Percentiles rank a stretch among this genome's conserved stretches.
phyloP scores from a whole-genome alignment of 768 basidiomycete species.

The Mycena capillaripes region DNA sequence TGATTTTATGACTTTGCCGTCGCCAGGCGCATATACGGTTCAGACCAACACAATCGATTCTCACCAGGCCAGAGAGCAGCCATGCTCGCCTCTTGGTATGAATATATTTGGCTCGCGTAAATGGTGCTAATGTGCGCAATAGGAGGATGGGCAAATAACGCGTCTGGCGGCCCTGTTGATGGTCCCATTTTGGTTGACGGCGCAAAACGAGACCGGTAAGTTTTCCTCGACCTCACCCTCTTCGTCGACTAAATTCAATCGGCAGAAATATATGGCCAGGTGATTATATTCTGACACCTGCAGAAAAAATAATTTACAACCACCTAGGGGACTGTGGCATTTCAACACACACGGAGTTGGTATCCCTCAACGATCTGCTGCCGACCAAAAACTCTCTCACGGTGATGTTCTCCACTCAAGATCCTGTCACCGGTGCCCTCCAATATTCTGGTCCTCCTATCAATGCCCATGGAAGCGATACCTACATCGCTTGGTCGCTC shows the following conservation, averaged over 20 bases:
- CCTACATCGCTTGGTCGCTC: conserved; percentile 66
- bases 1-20: not conserved
- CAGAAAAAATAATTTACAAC: not conserved
- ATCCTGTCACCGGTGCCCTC: conserved; percentile 59
- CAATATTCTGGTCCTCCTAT: conserved; percentile 59
- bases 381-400: conserved; percentile 61
- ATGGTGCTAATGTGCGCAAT: not conserved
- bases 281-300: not conserved
- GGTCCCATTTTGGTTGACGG: conserved; percentile 69
- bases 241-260: not conserved
- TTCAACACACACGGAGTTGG: conserved; percentile 54
- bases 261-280: conserved; percentile 48
- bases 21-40: conserved; percentile 60
- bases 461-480: conserved; percentile 54
- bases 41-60: conserved; percentile 62
- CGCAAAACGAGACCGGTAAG: conserved; percentile 64
- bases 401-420: conserved; percentile 64
- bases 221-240: not conserved
- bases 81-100: conserved; percentile 30
- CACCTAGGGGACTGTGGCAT: conserved; percentile 57
- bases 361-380: conserved; percentile 50
- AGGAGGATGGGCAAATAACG: conserved; percentile 64
- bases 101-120: not conserved
- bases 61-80: conserved; percentile 50
- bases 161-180: conserved; percentile 59